A percentile compares a stretch with the other conserved stretches of the same genome.
Evolutionary conservation across 345 rosid species (phyloP).

Genomic region (Alliaria petiolata): DNA sequence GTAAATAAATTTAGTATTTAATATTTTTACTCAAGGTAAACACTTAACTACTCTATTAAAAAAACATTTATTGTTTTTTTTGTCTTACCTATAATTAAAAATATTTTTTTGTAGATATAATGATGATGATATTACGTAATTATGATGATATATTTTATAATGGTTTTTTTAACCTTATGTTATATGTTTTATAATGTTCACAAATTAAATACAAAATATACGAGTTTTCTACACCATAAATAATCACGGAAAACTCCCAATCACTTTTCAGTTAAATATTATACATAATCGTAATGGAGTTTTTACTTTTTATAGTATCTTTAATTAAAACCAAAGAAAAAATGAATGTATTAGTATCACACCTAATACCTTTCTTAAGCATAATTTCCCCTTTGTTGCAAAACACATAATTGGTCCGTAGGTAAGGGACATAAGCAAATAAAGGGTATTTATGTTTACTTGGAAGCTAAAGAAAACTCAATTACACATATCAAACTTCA

Average conservation of each 20-base stretch:
- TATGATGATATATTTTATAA: too few relatives aligned
- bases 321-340: conserved; percentile 19
- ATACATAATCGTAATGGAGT: not conserved
- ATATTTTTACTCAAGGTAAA: too few relatives aligned
- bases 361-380: conserved; percentile 26
- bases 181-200: not conserved
- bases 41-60: too few relatives aligned
- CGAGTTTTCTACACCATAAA: not conserved
- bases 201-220: not conserved
- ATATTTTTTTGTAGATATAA: not conserved
- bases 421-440: conserved; percentile 20
- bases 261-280: not conserved
- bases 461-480: not conserved
- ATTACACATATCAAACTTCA: not conserved
- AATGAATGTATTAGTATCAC: conserved; percentile 8
- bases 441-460: not conserved
- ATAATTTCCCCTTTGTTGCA: conserved; percentile 18
- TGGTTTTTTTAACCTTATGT: too few relatives aligned
- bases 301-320: too few relatives aligned
- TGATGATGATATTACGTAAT: conserved; percentile 12
- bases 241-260: not conserved
- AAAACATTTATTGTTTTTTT: not conserved
- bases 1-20: too few relatives aligned
- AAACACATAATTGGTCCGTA: conserved; percentile 22
- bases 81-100: not conserved